Conservation (phyloP, 2,329 filamentous ascomycete genomes). For the Endothia cerciana region DNA sequence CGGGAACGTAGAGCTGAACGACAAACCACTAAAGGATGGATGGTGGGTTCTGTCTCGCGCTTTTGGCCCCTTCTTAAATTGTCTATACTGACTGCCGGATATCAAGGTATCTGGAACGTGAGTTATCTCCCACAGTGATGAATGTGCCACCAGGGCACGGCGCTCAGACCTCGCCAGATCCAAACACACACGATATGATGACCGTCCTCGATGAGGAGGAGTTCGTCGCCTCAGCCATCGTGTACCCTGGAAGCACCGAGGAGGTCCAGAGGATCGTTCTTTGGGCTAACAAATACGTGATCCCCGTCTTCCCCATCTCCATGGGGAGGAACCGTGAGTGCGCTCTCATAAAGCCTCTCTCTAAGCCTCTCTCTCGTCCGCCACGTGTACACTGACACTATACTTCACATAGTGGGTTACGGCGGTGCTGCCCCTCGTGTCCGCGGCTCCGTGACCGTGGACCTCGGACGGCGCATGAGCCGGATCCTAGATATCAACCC, state of each 20-base stretch:
- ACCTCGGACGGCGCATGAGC: constrained; percentile 47
- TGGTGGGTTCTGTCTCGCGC: constrained; percentile 37
- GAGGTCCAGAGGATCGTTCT: constrained; percentile 40
- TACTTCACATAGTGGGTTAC: constrained; percentile 41
- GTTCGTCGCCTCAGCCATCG: constrained; percentile 46
- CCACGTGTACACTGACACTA: not conserved
- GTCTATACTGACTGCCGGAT: not conserved
- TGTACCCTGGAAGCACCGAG: constrained; percentile 39
- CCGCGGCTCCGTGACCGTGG: constrained; percentile 46
- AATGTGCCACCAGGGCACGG: no score
- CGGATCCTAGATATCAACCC: constrained; percentile 43
- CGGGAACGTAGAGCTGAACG: constrained; percentile 46
- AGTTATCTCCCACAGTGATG: not conserved
- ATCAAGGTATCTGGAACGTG: constrained; percentile 31
- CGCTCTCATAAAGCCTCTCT: not conserved
- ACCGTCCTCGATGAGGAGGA: constrained; percentile 46
- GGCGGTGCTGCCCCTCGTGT: constrained; percentile 49
- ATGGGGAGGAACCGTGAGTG: constrained; percentile 40
- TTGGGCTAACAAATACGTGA: constrained; percentile 41
- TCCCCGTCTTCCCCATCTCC: constrained; percentile 44
- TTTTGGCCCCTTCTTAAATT: no score
- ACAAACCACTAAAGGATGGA: constrained; percentile 45
- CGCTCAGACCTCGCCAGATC: constrained; percentile 11
- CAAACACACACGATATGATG: constrained; percentile 42
- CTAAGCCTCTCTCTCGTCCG: no score